A percentile compares a stretch with the other conserved stretches of the same genome.
Evolutionary conservation across 1,284 basidiomycete species (phyloP).

Genomic region (Ustilago loliicola): DNA sequence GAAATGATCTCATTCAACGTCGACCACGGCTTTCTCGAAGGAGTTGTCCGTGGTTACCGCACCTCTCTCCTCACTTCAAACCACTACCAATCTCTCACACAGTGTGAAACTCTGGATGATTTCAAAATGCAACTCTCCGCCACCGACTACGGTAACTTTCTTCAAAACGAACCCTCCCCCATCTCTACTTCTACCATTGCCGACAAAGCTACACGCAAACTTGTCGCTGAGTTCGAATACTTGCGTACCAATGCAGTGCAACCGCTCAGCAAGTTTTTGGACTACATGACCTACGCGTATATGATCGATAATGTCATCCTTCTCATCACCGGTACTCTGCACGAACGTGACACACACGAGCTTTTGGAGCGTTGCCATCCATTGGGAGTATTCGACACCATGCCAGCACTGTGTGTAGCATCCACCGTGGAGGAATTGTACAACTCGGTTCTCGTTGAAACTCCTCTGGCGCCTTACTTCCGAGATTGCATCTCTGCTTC

Average conservation of each 20-base stretch:
- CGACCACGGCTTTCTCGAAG: slow-evolving; percentile 74
- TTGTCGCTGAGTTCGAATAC: slow-evolving; percentile 98
- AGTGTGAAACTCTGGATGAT: slow-evolving; percentile 96
- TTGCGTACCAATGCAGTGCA: slow-evolving; percentile 90
- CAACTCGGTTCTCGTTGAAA: slow-evolving; percentile 96
- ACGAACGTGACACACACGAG: slow-evolving; percentile 97
- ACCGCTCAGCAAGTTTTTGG: slow-evolving; percentile 91
- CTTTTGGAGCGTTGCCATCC: slow-evolving; percentile 96
- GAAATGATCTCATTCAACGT: slow-evolving; percentile 69
- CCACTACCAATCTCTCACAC: slow-evolving; percentile 93
- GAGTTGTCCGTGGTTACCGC: slow-evolving; percentile 93
- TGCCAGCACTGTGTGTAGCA: slow-evolving; percentile 98
- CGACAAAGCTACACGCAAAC: slow-evolving; percentile 92
- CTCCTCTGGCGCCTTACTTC: slow-evolving; percentile 97
- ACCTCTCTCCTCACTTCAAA: slow-evolving; percentile 87
- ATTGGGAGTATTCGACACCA: slow-evolving; percentile 95
- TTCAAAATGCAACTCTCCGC: slow-evolving; percentile 81
- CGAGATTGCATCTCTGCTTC: slow-evolving; percentile 92
- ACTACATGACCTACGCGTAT: slow-evolving; percentile 99
- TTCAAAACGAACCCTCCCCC: slow-evolving; percentile 95
- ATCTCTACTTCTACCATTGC: slow-evolving; percentile 94
- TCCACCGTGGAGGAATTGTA: slow-evolving; percentile 99
- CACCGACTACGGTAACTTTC: slow-evolving; percentile 98
- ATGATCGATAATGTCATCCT: slow-evolving; percentile 99
- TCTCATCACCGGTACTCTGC: slow-evolving; percentile 95